Base-by-base conservation (phyloP, 2,329 filamentous ascomycete genomes). In the Capronia americana region DNA sequence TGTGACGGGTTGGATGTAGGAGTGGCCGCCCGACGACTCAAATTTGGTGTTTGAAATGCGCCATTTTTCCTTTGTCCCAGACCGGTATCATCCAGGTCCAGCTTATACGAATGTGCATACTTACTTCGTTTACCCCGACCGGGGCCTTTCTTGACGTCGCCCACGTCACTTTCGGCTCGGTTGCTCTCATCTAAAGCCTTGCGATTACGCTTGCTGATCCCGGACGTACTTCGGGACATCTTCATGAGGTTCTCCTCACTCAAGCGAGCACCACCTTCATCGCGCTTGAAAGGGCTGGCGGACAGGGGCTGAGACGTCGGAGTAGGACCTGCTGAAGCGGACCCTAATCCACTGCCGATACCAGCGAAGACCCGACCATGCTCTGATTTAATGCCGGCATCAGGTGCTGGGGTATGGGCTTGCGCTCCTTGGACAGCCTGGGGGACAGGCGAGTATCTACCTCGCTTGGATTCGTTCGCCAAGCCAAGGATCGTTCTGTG, bases 361-460 rank as follows among this genome's bases (percentile, higher is more conserved):
- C 94, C 94, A 20, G 92, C 92, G 79, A 97, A 97, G 85, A 97
- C 96, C 69, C 92, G 89, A 30, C 93, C 93, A 76, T 97, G 93
- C 76, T 97, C 94, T 75, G 89, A 96, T 83, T 97, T 97, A 75
- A 97, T 96, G 51, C 91, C 91, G 11, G 92, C 91, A 76, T 97
- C 93, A 5, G 92, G 92, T 3, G 91, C 92, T 61, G 91, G 86
- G 46, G 91, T 86, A 73, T 93, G 91, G 17, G 90, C 88, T 76
- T 97, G 93, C 1, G 92, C 93, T 24, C 94, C 94, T 75, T 97
- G 93, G 0, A 97, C 93, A 24, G 94, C 93, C 77, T 97, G 94
- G 0, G 94, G 94, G 17, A 97, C 82, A 1, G 94, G 94, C 8
- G 94, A 97, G 46, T 92, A 85, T 57, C 93, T 89, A 1, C 93